Conservation (phyloP, 139 green algal genomes). For the Chlorella sp. region DNA sequence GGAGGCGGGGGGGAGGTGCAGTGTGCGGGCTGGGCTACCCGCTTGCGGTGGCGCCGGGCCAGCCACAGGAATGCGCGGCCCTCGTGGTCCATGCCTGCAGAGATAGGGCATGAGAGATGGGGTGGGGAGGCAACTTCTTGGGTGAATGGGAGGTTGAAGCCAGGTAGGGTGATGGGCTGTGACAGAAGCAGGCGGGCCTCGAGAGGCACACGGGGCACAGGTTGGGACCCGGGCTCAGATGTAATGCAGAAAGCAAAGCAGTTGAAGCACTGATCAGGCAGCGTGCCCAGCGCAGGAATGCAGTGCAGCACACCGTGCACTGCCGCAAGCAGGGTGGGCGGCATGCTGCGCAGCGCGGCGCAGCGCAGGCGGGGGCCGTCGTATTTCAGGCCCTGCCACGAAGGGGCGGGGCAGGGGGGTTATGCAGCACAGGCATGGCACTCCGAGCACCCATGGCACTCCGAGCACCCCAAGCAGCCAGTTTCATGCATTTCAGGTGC, state of each 20-base stretch:
- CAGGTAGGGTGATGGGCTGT: neutral
- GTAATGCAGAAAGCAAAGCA: neutral
- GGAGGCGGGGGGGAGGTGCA: neutral
- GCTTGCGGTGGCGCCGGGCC: slow-evolving; percentile 6
- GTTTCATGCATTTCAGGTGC: neutral
- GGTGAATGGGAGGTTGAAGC: too few relatives aligned
- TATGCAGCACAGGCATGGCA: too few relatives aligned
- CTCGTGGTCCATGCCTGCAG: neutral
- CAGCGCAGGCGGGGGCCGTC: neutral
- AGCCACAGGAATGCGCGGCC: slow-evolving; percentile 5
- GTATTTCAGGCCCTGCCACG: neutral
- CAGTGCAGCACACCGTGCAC: neutral
- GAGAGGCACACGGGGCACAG: neutral
- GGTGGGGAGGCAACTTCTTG: neutral
- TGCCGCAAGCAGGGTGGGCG: neutral
- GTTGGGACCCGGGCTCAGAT: neutral
- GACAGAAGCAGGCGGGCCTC: neutral
- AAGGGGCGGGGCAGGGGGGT: neutral
- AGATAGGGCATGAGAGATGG: neutral
- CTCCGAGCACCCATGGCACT: neutral
- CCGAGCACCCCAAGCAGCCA: neutral
- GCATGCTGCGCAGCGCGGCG: neutral
- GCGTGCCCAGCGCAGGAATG: neutral
- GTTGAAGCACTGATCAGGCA: neutral
- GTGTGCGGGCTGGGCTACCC: neutral